These are phyloP conservation scores for Auricularia sp. DNA, from an alignment of 768 basidiomycete species.

Conservation along the genomic window DNA sequence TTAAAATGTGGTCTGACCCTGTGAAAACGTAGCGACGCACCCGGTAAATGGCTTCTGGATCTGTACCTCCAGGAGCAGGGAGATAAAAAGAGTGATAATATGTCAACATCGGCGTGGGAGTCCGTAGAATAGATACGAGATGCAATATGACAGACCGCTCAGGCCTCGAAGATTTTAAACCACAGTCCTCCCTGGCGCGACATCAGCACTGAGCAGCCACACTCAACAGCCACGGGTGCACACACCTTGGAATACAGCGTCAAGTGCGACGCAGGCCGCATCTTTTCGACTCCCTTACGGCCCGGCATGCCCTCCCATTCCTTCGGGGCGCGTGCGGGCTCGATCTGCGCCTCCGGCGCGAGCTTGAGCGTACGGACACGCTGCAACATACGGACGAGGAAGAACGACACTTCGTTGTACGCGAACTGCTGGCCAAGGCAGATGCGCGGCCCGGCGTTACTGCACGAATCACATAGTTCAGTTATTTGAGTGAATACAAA, in stretches of 20 bases:
- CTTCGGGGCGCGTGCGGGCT: constrained; percentile 30
- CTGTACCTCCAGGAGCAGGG: too few species aligned
- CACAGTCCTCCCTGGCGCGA: neutral
- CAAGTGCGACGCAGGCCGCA: constrained; percentile 38
- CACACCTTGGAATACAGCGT: constrained; percentile 43
- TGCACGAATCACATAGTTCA: constrained; percentile 14
- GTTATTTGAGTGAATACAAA: too few species aligned
- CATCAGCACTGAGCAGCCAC: neutral
- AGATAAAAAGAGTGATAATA: too few species aligned
- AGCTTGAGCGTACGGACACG: constrained; percentile 37
- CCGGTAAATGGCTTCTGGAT: too few species aligned
- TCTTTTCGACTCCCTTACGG: constrained; percentile 34
- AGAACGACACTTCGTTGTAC: constrained; percentile 55
- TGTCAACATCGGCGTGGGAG: neutral
- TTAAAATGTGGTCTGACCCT: too few species aligned
- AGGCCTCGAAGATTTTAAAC: neutral
- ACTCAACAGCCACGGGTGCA: neutral
- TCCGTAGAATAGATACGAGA: neutral
- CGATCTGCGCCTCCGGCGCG: constrained; percentile 36
- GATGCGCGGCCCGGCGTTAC: constrained; percentile 9
- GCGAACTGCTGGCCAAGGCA: constrained; percentile 37
- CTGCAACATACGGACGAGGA: constrained; percentile 52
- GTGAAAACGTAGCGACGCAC: too few species aligned
- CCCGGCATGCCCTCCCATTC: constrained; percentile 30
- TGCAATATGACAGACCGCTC: neutral